These are phyloP conservation scores for Kwoniella dejecticola DNA, from an alignment of 768 basidiomycete species.

Conservation along the genomic window DNA sequence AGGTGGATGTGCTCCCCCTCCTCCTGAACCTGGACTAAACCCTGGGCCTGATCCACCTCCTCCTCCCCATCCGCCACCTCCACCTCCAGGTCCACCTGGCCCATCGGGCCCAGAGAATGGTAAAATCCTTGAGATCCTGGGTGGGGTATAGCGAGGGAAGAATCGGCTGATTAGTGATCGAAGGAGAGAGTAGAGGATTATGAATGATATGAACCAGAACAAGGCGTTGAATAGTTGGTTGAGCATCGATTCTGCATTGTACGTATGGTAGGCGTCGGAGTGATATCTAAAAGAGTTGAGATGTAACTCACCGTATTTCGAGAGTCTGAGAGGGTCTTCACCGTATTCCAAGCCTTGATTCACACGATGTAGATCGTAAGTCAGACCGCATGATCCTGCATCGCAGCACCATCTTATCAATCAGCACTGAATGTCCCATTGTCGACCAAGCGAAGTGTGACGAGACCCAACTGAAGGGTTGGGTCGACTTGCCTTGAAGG, in stretches of 20 bases:
- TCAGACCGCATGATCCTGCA: conserved; percentile 80
- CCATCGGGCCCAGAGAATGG: conserved; percentile 17
- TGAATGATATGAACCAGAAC: not conserved
- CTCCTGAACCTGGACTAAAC: conserved; percentile 48
- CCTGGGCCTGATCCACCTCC: conserved; percentile 45
- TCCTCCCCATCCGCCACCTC: conserved; percentile 26
- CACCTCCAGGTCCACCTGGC: conserved; percentile 56
- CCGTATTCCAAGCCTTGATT: conserved; percentile 36
- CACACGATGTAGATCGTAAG: conserved; percentile 76
- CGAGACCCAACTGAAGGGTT: too few species aligned
- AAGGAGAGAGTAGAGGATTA: conserved; percentile 61
- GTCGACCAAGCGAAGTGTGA: too few species aligned
- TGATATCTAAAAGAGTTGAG: not conserved
- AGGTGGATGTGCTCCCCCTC: conserved; percentile 50
- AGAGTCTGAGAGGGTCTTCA: conserved; percentile 24
- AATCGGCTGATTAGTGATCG: conserved; percentile 61
- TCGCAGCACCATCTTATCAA: too few species aligned
- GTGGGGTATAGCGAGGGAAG: conserved; percentile 52
- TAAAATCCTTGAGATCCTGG: conserved; percentile 45
- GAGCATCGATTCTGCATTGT: conserved; percentile 18
- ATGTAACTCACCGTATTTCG: conserved; percentile 16
- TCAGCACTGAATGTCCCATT: too few species aligned
- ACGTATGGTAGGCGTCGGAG: not conserved
- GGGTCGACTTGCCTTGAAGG: conserved; percentile 74
- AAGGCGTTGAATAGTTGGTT: conserved; percentile 13